A percentile compares a stretch with the other conserved stretches of the same genome.
Conservation (phyloP, 768 basidiomycete species). For the Polyporus arcularius region DNA sequence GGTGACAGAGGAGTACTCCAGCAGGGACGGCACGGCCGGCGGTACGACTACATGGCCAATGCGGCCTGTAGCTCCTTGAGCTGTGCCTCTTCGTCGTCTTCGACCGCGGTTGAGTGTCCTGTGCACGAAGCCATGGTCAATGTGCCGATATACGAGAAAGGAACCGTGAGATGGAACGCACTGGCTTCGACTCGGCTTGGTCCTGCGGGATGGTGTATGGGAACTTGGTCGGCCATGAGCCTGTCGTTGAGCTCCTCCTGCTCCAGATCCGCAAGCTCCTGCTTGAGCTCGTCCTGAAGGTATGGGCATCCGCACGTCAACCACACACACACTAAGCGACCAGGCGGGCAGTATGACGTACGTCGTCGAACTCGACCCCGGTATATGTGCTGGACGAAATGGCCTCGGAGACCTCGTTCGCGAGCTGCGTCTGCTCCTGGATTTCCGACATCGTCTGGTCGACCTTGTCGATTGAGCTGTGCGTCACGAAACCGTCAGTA, state of each 20-base stretch:
- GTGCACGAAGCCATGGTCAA: conserved; percentile 8
- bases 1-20: background rate
- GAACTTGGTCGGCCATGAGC: conserved; percentile 85
- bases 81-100: conserved; percentile 92
- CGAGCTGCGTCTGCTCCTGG: conserved; percentile 87
- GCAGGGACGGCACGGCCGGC: background rate
- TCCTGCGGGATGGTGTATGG: conserved; percentile 77
- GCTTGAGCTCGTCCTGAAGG: conserved; percentile 70
- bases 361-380: conserved; percentile 70
- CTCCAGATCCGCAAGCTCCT: conserved; percentile 85
- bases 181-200: conserved; percentile 49
- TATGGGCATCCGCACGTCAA: conserved; percentile 2
- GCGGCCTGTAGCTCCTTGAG: conserved; percentile 87
- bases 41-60: conserved; percentile 64
- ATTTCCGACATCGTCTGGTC: conserved; percentile 87
- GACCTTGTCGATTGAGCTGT: conserved; percentile 83
- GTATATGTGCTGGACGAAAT: conserved; percentile 72
- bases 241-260: conserved; percentile 85
- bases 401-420: conserved; percentile 88
- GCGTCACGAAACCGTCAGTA: background rate
- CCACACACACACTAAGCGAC: background rate
- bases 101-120: conserved; percentile 48
- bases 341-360: conserved; percentile 33
- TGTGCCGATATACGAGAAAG: background rate
- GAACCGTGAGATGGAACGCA: conserved; percentile 36